phyloP scores from a whole-genome alignment of 306 rosid species.

The Coriaria nepalensis region DNA sequence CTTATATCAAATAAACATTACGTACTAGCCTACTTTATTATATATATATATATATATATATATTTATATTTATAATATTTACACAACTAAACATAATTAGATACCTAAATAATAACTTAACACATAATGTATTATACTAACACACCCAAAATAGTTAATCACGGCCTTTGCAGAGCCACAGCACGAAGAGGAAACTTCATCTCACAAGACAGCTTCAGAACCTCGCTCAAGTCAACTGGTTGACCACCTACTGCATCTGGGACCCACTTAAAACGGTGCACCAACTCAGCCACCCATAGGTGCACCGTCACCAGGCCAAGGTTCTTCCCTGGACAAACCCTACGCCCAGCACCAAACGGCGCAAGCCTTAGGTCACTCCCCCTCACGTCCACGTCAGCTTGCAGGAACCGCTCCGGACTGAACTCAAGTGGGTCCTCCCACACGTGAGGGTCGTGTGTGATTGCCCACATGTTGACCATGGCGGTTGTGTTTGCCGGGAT shows the following conservation, averaged over 20 bases:
- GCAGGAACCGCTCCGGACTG: constrained; percentile 34
- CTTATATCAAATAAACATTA: too few species aligned
- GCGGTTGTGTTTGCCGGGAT: constrained; percentile 41
- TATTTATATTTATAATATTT: too few species aligned
- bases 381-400: constrained; percentile 33
- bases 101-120: too few species aligned
- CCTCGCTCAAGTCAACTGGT: constrained; percentile 27
- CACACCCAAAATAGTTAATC: too few species aligned
- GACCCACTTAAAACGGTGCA: constrained; percentile 29
- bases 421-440: constrained; percentile 32
- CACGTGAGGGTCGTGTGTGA: constrained; percentile 33
- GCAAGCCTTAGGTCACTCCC: constrained; percentile 40
- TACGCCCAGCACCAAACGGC: constrained; percentile 46
- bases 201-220: constrained; percentile 42
- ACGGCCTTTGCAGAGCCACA: too few species aligned
- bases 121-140: too few species aligned
- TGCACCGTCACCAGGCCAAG: constrained; percentile 33
- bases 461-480: constrained; percentile 62
- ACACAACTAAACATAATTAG: too few species aligned
- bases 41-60: too few species aligned
- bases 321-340: constrained; percentile 48
- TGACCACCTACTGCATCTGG: constrained; percentile 6
- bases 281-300: constrained; percentile 35
- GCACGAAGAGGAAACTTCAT: constrained; percentile 30
- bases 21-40: too few species aligned